A percentile compares a stretch with the other conserved stretches of the same genome.
Evolutionary conservation across 192 early-diverging fungal species (phyloP).

Genomic region (Geranomyces variabilis): DNA sequence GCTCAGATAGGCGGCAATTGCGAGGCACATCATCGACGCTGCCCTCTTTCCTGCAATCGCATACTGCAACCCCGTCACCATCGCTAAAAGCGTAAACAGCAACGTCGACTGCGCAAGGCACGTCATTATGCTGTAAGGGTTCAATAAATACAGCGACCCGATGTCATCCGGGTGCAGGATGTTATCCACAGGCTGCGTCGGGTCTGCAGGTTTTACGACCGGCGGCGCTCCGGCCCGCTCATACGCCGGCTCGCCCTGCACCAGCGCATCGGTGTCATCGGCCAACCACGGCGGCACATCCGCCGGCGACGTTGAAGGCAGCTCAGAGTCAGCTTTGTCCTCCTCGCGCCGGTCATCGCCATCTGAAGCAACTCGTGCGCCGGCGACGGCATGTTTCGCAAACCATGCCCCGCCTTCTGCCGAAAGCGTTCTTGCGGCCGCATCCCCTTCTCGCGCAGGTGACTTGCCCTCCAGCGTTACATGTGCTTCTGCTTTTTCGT

Average conservation of each 20-base stretch:
- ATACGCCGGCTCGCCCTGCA: neutral
- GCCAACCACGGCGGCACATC: conserved; percentile 13
- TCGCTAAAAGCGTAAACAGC: conserved; percentile 73
- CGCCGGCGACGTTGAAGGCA: too few species aligned
- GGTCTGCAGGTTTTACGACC: conserved; percentile 19
- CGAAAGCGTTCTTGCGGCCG: conserved; percentile 5
- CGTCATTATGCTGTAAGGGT: conserved; percentile 79
- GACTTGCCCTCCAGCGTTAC: neutral
- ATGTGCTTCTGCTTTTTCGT: conserved; percentile 22
- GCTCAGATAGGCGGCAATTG: conserved; percentile 81
- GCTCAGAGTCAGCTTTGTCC: conserved; percentile 4
- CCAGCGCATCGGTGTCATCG: neutral
- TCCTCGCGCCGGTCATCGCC: neutral
- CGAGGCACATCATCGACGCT: conserved; percentile 69
- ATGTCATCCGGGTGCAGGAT: conserved; percentile 47
- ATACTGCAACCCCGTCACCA: conserved; percentile 73
- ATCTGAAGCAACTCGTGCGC: neutral
- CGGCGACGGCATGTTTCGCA: conserved; percentile 2
- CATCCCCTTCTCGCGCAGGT: conserved; percentile 5
- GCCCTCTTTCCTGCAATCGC: conserved; percentile 59
- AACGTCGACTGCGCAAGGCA: conserved; percentile 76
- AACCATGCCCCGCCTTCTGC: too few species aligned
- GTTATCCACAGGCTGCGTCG: conserved; percentile 40
- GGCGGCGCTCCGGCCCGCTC: neutral
- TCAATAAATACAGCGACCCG: conserved; percentile 71